A percentile compares a stretch with the other conserved stretches of the same genome.
Evolutionary conservation across 495 filamentous ascomycete genomes (phyloP).

Genomic region (Podospora appendiculata): DNA sequence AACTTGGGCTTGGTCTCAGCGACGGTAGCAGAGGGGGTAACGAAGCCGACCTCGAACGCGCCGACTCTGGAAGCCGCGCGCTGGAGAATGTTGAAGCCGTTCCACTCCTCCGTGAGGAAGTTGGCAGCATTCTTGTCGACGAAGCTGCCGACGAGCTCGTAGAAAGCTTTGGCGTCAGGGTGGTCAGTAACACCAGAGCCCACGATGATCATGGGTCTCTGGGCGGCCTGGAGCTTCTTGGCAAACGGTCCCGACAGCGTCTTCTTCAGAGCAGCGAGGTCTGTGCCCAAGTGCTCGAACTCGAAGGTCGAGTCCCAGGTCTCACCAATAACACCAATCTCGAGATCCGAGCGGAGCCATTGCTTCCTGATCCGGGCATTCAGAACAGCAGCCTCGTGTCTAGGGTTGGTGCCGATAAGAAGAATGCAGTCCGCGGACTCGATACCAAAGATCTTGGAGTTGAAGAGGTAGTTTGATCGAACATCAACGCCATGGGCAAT

Average conservation of each 20-base stretch:
- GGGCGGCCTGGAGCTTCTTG: slow-evolving; percentile 79
- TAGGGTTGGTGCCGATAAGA: slow-evolving; percentile 87
- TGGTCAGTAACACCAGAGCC: slow-evolving; percentile 87
- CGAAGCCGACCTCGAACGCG: slow-evolving; percentile 94
- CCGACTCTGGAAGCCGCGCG: slow-evolving; percentile 82
- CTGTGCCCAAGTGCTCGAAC: slow-evolving; percentile 76
- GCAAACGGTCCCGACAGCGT: slow-evolving; percentile 82
- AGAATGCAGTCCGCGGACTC: slow-evolving; percentile 92
- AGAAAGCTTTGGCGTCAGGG: slow-evolving; percentile 82
- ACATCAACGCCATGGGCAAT: slow-evolving; percentile 90
- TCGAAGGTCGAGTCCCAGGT: slow-evolving; percentile 89
- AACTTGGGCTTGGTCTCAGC: slow-evolving; percentile 84
- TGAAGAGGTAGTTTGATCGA: slow-evolving; percentile 91
- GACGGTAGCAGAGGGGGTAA: slow-evolving; percentile 66
- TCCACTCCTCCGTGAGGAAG: slow-evolving; percentile 87
- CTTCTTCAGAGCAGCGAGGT: slow-evolving; percentile 70
- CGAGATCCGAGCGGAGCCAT: slow-evolving; percentile 90
- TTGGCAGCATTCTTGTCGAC: slow-evolving; percentile 85
- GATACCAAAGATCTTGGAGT: slow-evolving; percentile 86
- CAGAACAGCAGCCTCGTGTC: slow-evolving; percentile 86
- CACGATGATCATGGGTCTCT: slow-evolving; percentile 92
- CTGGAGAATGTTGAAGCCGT: slow-evolving; percentile 95
- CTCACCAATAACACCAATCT: slow-evolving; percentile 88
- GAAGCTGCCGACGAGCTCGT: slow-evolving; percentile 79
- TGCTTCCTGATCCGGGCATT: slow-evolving; percentile 97